phyloP scores from a whole-genome alignment of 257 asterid species.

The Dorcoceras hygrometricum region DNA sequence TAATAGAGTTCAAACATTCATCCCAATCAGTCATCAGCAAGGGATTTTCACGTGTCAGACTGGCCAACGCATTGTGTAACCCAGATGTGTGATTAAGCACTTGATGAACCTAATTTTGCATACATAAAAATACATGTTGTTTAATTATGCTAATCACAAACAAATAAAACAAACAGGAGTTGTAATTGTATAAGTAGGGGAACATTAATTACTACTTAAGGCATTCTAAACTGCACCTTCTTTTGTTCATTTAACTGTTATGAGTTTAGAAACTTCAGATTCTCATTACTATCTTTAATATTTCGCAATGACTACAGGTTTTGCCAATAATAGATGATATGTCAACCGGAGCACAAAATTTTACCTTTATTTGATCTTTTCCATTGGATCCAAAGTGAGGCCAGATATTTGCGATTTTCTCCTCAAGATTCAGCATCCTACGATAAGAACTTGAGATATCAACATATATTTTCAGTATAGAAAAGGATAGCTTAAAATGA shows the following conservation, averaged over 20 bases:
- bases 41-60: conserved; percentile 67
- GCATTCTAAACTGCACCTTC: conserved; percentile 13
- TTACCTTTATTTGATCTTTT: conserved; percentile 83
- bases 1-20: conserved; percentile 62
- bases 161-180: conserved; percentile 18
- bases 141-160: conserved; percentile 5
- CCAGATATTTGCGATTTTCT: conserved; percentile 71
- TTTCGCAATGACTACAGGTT: conserved; percentile 8
- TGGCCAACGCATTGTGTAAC: conserved; percentile 78
- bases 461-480: conserved; percentile 17
- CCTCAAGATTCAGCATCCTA: conserved; percentile 87
- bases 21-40: conserved; percentile 77
- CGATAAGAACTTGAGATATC: conserved; percentile 25
- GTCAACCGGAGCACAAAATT: conserved; percentile 1
- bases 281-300: conserved; percentile 4
- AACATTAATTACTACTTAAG: conserved; percentile 7
- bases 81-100: conserved; percentile 98
- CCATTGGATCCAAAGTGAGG: conserved; percentile 78
- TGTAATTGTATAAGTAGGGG: conserved; percentile 14
- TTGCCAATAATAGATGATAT: neutral
- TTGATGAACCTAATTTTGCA: conserved; percentile 73
- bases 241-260: conserved; percentile 3
- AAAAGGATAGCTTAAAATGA: conserved; percentile 13
- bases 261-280: conserved; percentile 16
- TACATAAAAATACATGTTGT: conserved; percentile 14